Evolutionary conservation across 2,329 filamentous ascomycete species (phyloP), one percentile per base, ranked within the genome.

Genomic region (Metarhizium rileyi): DNA sequence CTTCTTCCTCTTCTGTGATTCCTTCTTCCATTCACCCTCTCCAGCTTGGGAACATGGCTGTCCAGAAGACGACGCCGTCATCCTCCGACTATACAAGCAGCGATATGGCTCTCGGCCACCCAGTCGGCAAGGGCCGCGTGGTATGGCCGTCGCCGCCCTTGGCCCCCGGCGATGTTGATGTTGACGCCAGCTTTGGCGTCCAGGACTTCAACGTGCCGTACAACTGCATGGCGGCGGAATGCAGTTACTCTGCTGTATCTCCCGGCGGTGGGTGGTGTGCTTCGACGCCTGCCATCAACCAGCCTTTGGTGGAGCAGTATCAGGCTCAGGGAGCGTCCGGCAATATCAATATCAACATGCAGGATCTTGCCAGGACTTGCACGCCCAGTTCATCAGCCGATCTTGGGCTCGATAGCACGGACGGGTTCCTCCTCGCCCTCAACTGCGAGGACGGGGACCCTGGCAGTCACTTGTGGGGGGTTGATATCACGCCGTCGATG

Each of bases 91-190:
- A 52, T 53, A 48, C 33, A 49, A 50, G 27, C 41, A 48, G 27
- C 47, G 28, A 30, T 46, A 45, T 51, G 47, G 26, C 49, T 18
- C 28, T 49, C 5, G 26, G 46, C 30, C 47, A 53, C 26, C 40
- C 49, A 28, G 58, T 52, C 51, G 53, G 49, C 46, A 53, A 60
- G 27, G 28, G 45, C 14, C 40, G 23, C 47, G 59, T 56, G 41
- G 50, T 53, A 45, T 68, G 66, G 62, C 61, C 63, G 33, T 71
- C 67, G 25, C 67, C 70, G 27, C 68, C 66, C 10, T n/a, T 49
- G 38, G 44, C n/a, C 16, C 27, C 50, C 12, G 40, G 30, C 22
- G 46, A 48, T 8, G 40, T 25, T 27, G 46, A 48, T 8, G 22
- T 50, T 30, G 44, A 50, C 8, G 14, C 44, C 23, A 45, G 26